These are phyloP conservation scores for Phytophthora constricta DNA, from an alignment of 352 stramenopile species.

Conservation along the genomic window DNA sequence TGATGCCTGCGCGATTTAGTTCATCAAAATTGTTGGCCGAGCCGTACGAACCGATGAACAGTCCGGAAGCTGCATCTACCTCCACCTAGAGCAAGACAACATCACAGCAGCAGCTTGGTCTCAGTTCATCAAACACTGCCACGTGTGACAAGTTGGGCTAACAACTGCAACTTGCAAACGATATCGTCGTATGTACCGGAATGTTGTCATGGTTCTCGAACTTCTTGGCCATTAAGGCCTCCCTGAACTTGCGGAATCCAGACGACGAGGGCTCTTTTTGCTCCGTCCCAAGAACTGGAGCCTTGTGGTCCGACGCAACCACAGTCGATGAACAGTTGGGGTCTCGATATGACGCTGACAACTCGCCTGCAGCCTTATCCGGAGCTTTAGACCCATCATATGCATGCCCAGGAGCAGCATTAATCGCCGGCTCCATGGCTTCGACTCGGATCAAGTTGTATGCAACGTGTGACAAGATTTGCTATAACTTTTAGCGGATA, in stretches of 20 bases:
- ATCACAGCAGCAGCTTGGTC: neutral
- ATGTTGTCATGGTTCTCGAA: constrained; percentile 54
- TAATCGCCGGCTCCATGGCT: constrained; percentile 18
- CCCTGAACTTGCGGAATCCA: constrained; percentile 66
- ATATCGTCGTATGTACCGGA: too few relatives aligned
- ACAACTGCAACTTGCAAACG: neutral
- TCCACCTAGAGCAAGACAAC: constrained; percentile 18
- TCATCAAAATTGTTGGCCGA: constrained; percentile 56
- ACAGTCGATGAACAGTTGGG: constrained; percentile 7
- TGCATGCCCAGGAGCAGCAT: constrained; percentile 18
- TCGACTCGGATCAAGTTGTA: too few relatives aligned
- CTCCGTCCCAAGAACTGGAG: neutral
- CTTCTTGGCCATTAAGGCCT: constrained; percentile 60
- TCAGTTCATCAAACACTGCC: too few relatives aligned
- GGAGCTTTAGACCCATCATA: constrained; percentile 28
- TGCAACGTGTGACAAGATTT: constrained; percentile 12
- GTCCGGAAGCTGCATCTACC: constrained; percentile 31
- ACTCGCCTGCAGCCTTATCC: constrained; percentile 15
- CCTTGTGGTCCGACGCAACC: neutral
- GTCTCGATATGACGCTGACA: constrained; percentile 13
- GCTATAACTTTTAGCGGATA: too few relatives aligned
- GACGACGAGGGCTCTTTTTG: constrained; percentile 17
- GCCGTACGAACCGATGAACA: constrained; percentile 79
- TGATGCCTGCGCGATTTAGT: constrained; percentile 50
- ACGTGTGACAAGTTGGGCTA: neutral